Evolutionary conservation across 176 grass and related monocot species (phyloP).

Genomic region (Themeda triandra): DNA sequence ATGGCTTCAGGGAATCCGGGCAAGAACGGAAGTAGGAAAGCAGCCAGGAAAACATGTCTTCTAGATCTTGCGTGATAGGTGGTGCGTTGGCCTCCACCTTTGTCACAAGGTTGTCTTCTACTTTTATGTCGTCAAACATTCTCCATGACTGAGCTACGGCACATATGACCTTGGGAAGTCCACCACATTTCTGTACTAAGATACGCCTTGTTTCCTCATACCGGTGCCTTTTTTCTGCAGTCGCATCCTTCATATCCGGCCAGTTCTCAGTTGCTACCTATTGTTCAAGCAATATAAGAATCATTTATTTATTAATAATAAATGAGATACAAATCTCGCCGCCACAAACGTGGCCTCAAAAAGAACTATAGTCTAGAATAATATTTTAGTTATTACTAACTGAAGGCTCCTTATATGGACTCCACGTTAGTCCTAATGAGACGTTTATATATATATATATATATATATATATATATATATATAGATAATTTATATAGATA

Average conservation of each 20-base stretch:
- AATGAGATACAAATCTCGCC: too few species aligned
- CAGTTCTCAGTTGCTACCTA: background rate
- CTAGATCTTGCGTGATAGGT: background rate
- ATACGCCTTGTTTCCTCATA: background rate
- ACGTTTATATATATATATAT: too few species aligned
- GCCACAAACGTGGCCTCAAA: too few species aligned
- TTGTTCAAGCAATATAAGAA: background rate
- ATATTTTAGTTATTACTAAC: too few species aligned
- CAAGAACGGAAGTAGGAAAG: conserved; percentile 16
- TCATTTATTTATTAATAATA: background rate
- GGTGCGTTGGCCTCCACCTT: background rate
- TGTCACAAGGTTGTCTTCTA: background rate
- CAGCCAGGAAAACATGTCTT: background rate
- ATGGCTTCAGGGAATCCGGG: conserved; percentile 33
- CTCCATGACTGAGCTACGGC: background rate
- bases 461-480: too few species aligned
- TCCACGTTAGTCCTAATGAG: too few species aligned
- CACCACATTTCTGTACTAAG: background rate
- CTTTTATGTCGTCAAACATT: background rate
- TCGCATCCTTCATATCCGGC: rapidly evolving
- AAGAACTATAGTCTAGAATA: too few species aligned
- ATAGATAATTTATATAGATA: too few species aligned
- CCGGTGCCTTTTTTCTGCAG: background rate
- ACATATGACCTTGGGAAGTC: background rate
- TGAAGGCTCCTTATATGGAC: too few species aligned